Evolutionary conservation across 306 rosid genomes (phyloP).

Genomic region (Pterocarpus macrocarpus): DNA sequence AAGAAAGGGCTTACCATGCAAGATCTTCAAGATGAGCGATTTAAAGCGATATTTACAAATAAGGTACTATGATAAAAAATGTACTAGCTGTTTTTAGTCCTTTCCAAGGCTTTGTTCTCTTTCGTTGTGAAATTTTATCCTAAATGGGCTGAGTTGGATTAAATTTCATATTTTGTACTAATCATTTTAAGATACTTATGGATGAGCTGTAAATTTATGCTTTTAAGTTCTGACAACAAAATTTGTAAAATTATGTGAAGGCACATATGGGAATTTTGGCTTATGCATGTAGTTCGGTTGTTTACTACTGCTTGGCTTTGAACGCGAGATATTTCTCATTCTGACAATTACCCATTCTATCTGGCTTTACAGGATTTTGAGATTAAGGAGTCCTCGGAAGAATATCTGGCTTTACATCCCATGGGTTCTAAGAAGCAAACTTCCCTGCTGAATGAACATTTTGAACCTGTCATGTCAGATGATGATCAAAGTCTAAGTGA

Average conservation of each 20-base stretch:
- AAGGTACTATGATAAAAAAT: constrained; percentile 62
- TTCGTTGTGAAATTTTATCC: not conserved
- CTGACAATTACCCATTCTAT: constrained; percentile 24
- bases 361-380: constrained; percentile 70
- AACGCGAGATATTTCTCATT: constrained; percentile 11
- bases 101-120: constrained; percentile 10
- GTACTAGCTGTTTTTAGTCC: constrained; percentile 19
- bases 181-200: not conserved
- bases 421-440: constrained; percentile 79
- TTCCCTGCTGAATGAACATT: constrained; percentile 81
- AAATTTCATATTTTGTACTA: not conserved
- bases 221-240: constrained; percentile 16
- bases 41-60: constrained; percentile 63
- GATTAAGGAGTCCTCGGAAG: constrained; percentile 73
- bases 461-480: constrained; percentile 74
- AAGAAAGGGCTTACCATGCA: constrained; percentile 67
- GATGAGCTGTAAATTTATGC: constrained; percentile 15
- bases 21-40: constrained; percentile 80
- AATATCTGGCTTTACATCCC: constrained; percentile 88
- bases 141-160: constrained; percentile 15
- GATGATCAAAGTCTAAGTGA: constrained; percentile 63
- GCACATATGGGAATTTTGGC: constrained; percentile 11
- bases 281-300: not conserved
- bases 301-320: constrained; percentile 10
- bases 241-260: constrained; percentile 19